Evolutionary conservation across 2,329 filamentous ascomycete genomes (phyloP).

Genomic region (Xylaria sp.): DNA sequence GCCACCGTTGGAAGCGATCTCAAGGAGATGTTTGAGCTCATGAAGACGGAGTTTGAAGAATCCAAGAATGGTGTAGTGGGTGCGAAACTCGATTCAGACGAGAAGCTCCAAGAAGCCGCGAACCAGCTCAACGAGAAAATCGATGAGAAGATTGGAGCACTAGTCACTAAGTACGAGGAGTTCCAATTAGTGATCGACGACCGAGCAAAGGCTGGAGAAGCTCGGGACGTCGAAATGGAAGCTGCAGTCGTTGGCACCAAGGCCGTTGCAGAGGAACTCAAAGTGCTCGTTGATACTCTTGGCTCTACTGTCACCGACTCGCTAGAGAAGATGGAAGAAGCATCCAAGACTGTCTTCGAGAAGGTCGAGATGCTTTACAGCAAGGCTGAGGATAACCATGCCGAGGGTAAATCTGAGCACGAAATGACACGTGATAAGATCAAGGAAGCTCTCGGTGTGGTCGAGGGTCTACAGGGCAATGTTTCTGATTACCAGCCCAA

Average conservation of each 20-base stretch:
- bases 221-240: conserved; percentile 74
- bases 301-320: conserved; percentile 81
- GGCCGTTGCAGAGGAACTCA: conserved; percentile 83
- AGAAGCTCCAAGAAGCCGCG: conserved; percentile 69
- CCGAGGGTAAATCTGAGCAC: conserved; percentile 78
- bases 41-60: conserved; percentile 88
- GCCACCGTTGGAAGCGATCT: conserved; percentile 65
- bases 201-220: conserved; percentile 74
- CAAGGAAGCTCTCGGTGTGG: conserved; percentile 72
- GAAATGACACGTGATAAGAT: conserved; percentile 82
- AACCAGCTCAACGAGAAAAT: conserved; percentile 61
- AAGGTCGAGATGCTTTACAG: conserved; percentile 79
- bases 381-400: conserved; percentile 77
- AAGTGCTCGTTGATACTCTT: conserved; percentile 82
- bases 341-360: conserved; percentile 84
- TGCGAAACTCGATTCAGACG: conserved; percentile 81
- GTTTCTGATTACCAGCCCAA: conserved; percentile 86
- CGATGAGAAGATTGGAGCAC: conserved; percentile 72
- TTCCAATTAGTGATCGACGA: conserved; percentile 77
- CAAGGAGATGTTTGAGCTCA: conserved; percentile 73
- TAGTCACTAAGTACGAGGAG: conserved; percentile 88
- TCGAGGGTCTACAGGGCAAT: conserved; percentile 78
- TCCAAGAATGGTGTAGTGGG: conserved; percentile 80
- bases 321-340: conserved; percentile 84
- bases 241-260: conserved; percentile 78